Conservation (phyloP, 2,329 filamentous ascomycete species). For the Aspergillus unguis region DNA sequence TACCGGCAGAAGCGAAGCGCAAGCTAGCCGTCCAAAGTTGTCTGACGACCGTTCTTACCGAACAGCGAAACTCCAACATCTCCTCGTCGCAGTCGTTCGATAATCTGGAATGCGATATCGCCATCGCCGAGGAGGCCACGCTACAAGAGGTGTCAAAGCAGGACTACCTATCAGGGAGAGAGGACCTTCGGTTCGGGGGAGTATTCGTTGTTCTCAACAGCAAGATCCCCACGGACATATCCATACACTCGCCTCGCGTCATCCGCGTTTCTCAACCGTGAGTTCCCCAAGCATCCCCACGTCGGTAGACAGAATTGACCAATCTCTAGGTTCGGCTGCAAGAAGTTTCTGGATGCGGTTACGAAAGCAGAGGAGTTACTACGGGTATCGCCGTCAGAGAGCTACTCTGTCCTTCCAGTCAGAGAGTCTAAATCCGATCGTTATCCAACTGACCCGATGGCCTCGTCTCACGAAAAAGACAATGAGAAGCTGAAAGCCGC, state of each 20-base stretch:
- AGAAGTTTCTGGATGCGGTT: slow-evolving; percentile 8
- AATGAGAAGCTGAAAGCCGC: too few species aligned
- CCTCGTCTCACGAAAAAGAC: too few species aligned
- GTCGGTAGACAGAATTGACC: neutral
- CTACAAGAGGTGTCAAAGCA: slow-evolving; percentile 10
- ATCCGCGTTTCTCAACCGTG: slow-evolving; percentile 17
- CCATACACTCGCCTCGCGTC: neutral
- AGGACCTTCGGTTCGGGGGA: slow-evolving; percentile 10
- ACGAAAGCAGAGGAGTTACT: slow-evolving; percentile 2
- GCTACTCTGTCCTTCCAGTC: neutral
- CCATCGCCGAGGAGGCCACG: slow-evolving; percentile 22
- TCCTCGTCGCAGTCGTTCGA: slow-evolving; percentile 21
- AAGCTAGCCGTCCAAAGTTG: slow-evolving; percentile 26
- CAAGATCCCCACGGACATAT: neutral
- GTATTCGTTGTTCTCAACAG: slow-evolving; percentile 22
- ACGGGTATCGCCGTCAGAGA: neutral
- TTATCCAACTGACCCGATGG: too few species aligned
- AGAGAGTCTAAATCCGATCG: neutral
- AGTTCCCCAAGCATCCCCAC: neutral
- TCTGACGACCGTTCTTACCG: slow-evolving; percentile 19
- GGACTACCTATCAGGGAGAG: neutral
- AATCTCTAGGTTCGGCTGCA: slow-evolving; percentile 9
- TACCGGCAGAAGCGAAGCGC: slow-evolving; percentile 25
- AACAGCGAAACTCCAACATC: slow-evolving; percentile 20
- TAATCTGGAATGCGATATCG: slow-evolving; percentile 21